Evolutionary conservation across 2,329 filamentous ascomycete genomes (phyloP), one percentile per base, ranked within the genome.

Genomic region (Neodidymelliopsis sp.): DNA sequence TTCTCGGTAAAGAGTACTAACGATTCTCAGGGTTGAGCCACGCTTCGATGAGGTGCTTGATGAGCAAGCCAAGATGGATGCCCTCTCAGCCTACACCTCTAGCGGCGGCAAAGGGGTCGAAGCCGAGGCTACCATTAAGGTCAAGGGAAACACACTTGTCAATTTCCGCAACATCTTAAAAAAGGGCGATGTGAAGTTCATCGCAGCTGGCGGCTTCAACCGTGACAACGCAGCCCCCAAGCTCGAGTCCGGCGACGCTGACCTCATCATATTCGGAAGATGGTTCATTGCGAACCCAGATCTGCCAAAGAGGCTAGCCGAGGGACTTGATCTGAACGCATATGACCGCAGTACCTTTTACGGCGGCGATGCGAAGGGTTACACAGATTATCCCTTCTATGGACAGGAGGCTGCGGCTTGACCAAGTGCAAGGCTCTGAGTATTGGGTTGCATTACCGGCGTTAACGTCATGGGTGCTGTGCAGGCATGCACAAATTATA

Each of bases 161-260:
- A 62, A 69, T 24, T 62, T 76, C 49, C 77, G 80, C 15, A 56
- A 74, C 9, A 83, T 84, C 49, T 79, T 82, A 40, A 55, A 38
- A 45, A 72, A 54, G 51, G 76, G 75, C 2, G 66, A 71, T 5
- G 80, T 81, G 0, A 81, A 81, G 0, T 82, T 84, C 66, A 76
- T 85, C 53, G 78, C 81, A 0, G 81, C 79, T 0, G 82, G 82
- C 5, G 81, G 81, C 0, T 85, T 78, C 66, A 72, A 79, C 40
- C 74, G 81, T 30, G 71, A 70, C 27, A 84, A 81, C 53, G 74
- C 73, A 0, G 79, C 75, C 71, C 78, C 76, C 2, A 74, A 80
- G 29, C 59, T 82, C 9, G 78, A 80, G 50, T 69, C 76, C 2
- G 60, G 55, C 12, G 60, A 67, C 19, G 67, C 67, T 3, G 68